A percentile compares a stretch with the other conserved stretches of the same genome.
Conservation (phyloP, 164 flowering plant species). For the Vitis rotundifolia region DNA sequence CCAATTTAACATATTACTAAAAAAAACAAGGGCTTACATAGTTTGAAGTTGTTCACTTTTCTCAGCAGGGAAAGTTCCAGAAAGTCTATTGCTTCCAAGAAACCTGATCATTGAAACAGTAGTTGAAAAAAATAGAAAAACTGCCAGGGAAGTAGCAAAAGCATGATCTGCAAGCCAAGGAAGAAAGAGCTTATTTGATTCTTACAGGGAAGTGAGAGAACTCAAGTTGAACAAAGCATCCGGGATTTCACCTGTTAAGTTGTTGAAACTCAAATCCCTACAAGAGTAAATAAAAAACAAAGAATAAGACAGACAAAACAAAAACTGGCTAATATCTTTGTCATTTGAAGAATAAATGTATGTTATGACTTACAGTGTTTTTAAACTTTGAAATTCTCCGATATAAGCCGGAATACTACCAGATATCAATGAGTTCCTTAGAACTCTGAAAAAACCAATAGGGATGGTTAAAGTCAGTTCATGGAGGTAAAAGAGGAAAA, state of each 20-base stretch:
- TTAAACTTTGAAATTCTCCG: conserved; percentile 21
- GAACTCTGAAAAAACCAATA: conserved; percentile 10
- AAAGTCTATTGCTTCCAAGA: conserved; percentile 13
- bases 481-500: no score
- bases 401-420: conserved; percentile 36
- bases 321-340: no score
- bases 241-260: conserved; percentile 23
- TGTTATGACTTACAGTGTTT: conserved; percentile 30
- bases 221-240: conserved; percentile 17
- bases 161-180: neutral
- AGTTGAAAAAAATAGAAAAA: neutral
- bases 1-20: neutral
- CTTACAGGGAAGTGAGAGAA: conserved; percentile 12
- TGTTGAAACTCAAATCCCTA: conserved; percentile 34
- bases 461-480: no score
- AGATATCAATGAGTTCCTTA: conserved; percentile 35
- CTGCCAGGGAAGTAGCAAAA: no score
- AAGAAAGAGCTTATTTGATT: neutral
- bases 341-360: no score
- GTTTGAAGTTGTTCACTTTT: conserved; percentile 1
- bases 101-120: conserved; percentile 9
- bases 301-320: no score
- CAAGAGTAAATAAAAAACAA: neutral
- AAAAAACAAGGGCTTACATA: conserved; percentile 8
- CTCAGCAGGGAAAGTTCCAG: conserved; percentile 11